Evolutionary conservation across 116 monocot genomes (phyloP), one percentile per base, ranked within the genome.

Genomic region (Trichopus zeylanicus): DNA sequence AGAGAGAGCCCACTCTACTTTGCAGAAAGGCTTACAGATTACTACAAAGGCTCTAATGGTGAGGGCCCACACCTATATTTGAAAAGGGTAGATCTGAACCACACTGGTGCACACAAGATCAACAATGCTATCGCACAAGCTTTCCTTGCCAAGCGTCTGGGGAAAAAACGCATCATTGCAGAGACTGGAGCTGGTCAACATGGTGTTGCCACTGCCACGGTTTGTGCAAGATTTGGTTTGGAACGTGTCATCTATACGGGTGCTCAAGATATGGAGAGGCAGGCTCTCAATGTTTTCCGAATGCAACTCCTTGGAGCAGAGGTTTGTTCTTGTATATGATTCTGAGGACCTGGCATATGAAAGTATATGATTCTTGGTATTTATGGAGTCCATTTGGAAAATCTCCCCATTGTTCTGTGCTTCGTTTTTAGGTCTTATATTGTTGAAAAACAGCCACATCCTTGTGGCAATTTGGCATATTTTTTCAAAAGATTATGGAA

Each of bases 151-250:
- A 94, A 94, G 62, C 80, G 64, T 48, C 60, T 94, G 15, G 89
- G 89, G 27, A 94, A 89, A 74, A 83, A 89, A 65, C 83, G 89
- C 26, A 94, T 94, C 48, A 89, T 94, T 33, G 94, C 94, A n/a
- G 94, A 94, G 65, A 94, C 94, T 19, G 94, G 94, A 53, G 94
- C 94, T 51, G 94, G 94, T 49, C 94, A 94, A 69, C 94, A 94
- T 71, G 94, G 94, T 37, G 94, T 94, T 59, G 94, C 94, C 56
- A 89, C 94, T 64, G 89, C 94, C 13, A 89, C 94, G 19, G 94
- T 86, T 21, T 94, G 94, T 59, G 94, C 94, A 26, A 69, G 89
- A 55, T 84, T 94, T 67, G 94, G 89, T 25, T 59, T 94, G 34
- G 57, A 83, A 39, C 89, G 94, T 60, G 63, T 94, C 39, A 75